phyloP scores from a whole-genome alignment of 2,329 filamentous ascomycete species.

The Fusarium palustre region DNA sequence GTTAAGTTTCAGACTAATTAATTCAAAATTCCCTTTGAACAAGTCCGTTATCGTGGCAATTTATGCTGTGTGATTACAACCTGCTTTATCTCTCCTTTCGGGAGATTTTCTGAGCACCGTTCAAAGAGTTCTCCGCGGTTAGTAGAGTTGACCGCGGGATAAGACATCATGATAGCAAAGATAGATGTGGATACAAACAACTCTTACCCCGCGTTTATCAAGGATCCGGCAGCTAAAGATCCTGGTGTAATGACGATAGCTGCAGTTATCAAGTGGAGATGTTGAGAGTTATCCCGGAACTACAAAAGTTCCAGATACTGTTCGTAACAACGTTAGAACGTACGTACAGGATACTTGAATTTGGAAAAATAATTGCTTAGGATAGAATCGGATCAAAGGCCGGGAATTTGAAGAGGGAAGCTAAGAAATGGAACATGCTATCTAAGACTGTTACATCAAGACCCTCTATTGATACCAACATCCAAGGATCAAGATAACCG shows the following conservation, averaged over 20 bases:
- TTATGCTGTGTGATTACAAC: no score
- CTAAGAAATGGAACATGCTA: not conserved
- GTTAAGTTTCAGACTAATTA: not conserved
- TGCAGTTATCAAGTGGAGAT: not conserved
- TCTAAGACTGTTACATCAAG: not conserved
- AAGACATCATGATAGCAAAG: not conserved
- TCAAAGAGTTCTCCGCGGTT: not conserved
- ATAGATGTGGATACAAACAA: not conserved
- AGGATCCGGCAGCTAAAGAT: not conserved
- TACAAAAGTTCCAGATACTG: not conserved
- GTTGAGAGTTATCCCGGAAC: not conserved
- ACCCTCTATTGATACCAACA: constrained; percentile 2
- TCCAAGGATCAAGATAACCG: not conserved
- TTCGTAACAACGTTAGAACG: not conserved
- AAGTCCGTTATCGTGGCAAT: not conserved
- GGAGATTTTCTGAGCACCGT: not conserved
- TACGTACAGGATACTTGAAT: not conserved
- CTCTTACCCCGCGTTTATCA: constrained; percentile 12
- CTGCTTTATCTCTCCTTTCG: not conserved
- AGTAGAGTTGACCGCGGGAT: not conserved
- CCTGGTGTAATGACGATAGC: not conserved
- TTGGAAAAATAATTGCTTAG: not conserved
- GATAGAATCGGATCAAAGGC: not conserved
- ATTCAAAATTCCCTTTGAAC: rapidly evolving
- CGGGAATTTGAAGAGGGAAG: not conserved